These are phyloP conservation scores for Myriangium duriaei DNA, from an alignment of 2,329 filamentous ascomycete genomes.

Conservation along the genomic window DNA sequence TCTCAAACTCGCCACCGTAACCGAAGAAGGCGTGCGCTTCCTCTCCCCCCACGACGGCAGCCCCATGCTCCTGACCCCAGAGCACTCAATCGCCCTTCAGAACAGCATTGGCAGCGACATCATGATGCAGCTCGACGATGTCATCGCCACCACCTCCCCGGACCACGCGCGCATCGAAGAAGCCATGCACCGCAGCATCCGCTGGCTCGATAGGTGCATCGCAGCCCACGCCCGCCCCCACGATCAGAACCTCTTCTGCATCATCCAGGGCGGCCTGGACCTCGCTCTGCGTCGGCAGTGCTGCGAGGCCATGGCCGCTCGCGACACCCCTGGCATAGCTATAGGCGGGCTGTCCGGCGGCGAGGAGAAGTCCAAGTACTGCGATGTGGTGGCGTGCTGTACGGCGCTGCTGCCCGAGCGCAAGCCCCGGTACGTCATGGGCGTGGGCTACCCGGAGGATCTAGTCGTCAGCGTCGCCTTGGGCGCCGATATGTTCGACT, in stretches of 20 bases:
- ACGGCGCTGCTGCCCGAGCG: slow-evolving; percentile 72
- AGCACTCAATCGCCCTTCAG: slow-evolving; percentile 90
- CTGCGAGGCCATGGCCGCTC: slow-evolving; percentile 71
- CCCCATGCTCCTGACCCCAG: slow-evolving; percentile 93
- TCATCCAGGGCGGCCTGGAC: slow-evolving; percentile 92
- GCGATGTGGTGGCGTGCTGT: slow-evolving; percentile 62
- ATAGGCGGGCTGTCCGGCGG: slow-evolving; percentile 92
- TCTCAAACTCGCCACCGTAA: slow-evolving; percentile 82
- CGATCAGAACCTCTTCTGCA: slow-evolving; percentile 90
- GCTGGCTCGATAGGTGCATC: slow-evolving; percentile 94
- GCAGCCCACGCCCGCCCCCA: slow-evolving; percentile 73
- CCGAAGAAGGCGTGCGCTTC: slow-evolving; percentile 90
- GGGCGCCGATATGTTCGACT: slow-evolving; percentile 98
- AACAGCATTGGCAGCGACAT: slow-evolving; percentile 98
- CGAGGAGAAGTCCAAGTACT: slow-evolving; percentile 88
- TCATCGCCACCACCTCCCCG: slow-evolving; percentile 89
- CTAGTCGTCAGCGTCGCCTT: slow-evolving; percentile 85
- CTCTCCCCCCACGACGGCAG: slow-evolving; percentile 90
- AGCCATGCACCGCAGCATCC: slow-evolving; percentile 85
- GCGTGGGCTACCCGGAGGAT: slow-evolving; percentile 92
- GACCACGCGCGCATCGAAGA: slow-evolving; percentile 79
- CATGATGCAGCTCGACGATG: slow-evolving; percentile 98
- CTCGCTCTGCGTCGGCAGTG: slow-evolving; percentile 74
- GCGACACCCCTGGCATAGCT: slow-evolving; percentile 89
- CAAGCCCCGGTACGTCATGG: slow-evolving; percentile 99